Evolutionary conservation across 2,329 filamentous ascomycete genomes (phyloP), one percentile per base, ranked within the genome.

Genomic region (Didymellaceae sp.): DNA sequence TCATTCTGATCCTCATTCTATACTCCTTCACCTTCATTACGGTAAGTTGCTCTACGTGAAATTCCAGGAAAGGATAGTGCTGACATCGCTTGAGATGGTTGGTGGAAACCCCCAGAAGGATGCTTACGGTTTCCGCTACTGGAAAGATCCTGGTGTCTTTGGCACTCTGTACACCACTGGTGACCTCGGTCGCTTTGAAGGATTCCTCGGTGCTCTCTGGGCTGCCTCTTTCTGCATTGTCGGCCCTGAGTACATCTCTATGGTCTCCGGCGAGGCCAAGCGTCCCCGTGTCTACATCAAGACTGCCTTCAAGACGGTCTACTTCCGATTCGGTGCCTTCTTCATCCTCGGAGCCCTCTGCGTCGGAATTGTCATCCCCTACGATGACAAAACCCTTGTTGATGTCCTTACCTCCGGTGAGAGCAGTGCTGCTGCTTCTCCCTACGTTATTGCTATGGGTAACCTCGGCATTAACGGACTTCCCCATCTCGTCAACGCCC

Each of bases 371-470:
- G 69, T 76, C 22, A 54, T 75, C 17, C 87, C 88, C 0, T 84
- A 86, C 54, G 84, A 91, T 57, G 84, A 92, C 41, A 76, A 90
- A 7, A 89, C 88, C 10, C 88, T 88, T 46, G 77, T 90, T 28
- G 86, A 82, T 0, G 68, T 73, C 8, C 59, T 73, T 28, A 55
- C 42, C 6, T 58, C 63, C 26, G 63, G 55, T 18, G 58, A 62
- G 18, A 70, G 63, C 28, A 65, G 63, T 37, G 83, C 82, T 7
- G 80, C 80, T 9, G 82, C 82, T 0, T 86, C 83, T 21, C 84
- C 84, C 2, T 86, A 85, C 59, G 83, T 86, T 46, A 85, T 86
- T 61, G 83, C 83, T 39, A 85, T 86, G 80, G 70, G 75, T 41
- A 82, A 77, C 58, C 58, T 85, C 54, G 72, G 76, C 8, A 77